Percentiles rank a stretch among this genome's conserved stretches.
Conservation (phyloP, 768 basidiomycete species). For the Favolaschia claudopus region DNA sequence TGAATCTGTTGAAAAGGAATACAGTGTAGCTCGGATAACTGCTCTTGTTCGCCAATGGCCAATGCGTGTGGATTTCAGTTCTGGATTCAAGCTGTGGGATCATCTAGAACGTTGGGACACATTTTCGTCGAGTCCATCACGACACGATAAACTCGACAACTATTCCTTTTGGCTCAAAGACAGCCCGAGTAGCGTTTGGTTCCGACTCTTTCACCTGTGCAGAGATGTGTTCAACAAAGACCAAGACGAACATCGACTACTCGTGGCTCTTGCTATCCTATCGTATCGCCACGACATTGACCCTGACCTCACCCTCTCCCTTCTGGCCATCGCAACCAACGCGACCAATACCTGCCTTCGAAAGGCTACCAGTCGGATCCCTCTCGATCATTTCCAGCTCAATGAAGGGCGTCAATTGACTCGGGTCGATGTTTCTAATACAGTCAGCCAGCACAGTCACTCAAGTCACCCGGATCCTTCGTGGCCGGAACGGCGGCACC, state of each 20-base stretch:
- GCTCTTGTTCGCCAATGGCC: constrained; percentile 19
- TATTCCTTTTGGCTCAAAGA: background rate
- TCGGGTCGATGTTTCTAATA: too few species aligned
- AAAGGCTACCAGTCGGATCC: background rate
- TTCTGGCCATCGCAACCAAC: constrained; percentile 9
- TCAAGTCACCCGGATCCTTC: too few species aligned
- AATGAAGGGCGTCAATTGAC: background rate
- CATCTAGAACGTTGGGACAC: background rate
- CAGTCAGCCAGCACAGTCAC: too few species aligned
- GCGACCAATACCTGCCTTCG: background rate
- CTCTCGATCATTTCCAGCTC: background rate
- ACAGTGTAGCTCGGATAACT: background rate
- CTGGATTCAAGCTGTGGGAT: constrained; percentile 5
- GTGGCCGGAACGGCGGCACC: too few species aligned
- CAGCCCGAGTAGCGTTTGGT: background rate
- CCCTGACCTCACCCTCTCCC: constrained; percentile 1
- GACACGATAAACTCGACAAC: background rate
- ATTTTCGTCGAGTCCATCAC: background rate
- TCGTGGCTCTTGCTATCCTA: constrained; percentile 5
- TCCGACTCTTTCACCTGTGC: constrained; percentile 4
- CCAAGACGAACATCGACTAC: constrained; percentile 1
- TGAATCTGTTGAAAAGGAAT: constrained; percentile 1
- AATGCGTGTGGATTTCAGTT: constrained; percentile 1
- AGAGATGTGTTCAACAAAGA: background rate
- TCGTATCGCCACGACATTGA: constrained; percentile 1